Conservation (phyloP, 1,284 basidiomycete genomes). For the Boletellus sp. region DNA sequence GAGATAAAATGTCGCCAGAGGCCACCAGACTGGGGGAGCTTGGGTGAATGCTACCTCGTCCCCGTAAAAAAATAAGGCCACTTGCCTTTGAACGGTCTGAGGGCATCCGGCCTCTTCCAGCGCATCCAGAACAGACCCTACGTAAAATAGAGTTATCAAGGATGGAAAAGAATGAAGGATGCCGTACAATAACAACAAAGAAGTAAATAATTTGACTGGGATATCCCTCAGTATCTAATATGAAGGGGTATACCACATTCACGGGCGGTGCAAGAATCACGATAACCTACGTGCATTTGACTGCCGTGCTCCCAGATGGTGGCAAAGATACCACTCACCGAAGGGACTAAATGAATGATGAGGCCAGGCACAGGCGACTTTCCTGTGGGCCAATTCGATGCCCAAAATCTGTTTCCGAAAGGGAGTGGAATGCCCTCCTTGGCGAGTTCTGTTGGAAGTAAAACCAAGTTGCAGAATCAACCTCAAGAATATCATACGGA, state of each 20-base stretch:
- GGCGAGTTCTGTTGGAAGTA: constrained; percentile 34
- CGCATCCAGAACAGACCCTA: constrained; percentile 58
- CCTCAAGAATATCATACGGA: too few species aligned
- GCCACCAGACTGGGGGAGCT: constrained; percentile 47
- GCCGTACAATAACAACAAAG: constrained; percentile 47
- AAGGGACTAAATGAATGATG: constrained; percentile 35
- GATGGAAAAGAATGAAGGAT: background rate
- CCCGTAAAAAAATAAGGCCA: background rate
- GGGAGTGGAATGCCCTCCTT: constrained; percentile 42
- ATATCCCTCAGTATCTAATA: constrained; percentile 57
- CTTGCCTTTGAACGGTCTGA: constrained; percentile 55
- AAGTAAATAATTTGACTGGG: constrained; percentile 55
- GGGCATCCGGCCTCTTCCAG: constrained; percentile 44
- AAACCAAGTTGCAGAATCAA: background rate
- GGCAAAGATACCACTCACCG: constrained; percentile 13
- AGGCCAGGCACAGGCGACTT: constrained; percentile 40
- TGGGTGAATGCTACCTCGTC: background rate
- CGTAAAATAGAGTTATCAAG: background rate
- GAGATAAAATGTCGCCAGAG: constrained; percentile 54
- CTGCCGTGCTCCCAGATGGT: background rate
- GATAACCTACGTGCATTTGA: constrained; percentile 36
- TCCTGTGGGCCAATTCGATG: constrained; percentile 39
- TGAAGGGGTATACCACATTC: constrained; percentile 47
- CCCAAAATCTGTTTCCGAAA: constrained; percentile 38
- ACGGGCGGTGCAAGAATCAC: constrained; percentile 48